Evolutionary conservation across 805 yeast species (phyloP), one percentile per base, ranked within the genome.

Genomic region (Saccharomycopsis fodiens): DNA sequence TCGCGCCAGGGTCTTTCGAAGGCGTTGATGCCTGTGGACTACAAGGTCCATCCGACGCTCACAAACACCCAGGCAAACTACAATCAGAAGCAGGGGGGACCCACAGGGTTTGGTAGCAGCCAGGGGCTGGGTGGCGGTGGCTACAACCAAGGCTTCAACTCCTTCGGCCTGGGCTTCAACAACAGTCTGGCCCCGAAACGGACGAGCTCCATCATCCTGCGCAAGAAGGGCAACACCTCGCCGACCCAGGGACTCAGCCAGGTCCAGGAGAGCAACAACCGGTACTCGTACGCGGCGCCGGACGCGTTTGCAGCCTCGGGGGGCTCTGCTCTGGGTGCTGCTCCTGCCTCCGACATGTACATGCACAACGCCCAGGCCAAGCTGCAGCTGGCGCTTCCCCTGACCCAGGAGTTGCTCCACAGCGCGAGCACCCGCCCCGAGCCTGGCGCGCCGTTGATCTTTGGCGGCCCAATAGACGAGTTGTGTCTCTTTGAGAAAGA

Each of bases 401-500:
- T 47, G 4, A 25, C 46, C 10, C 38, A 37, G 12, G 54, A 51
- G 13, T 35, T 35, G 8, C 23, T 49, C 6, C 41, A 44, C 35
- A 29, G 27, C 29, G 19, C 37, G 15, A 22, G 32, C 19, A 19
- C 41, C 22, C 38, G 41, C 16, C 15, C 32, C 10, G 16, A 38
- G 12, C 32, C 22, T 31, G 38, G 25, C n/a, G 42, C 45, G 3
- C 46, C 49, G 17, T 45, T 47, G 31, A 79, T 95, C 0, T 93
- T 86, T 64, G 97, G 96, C 0, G 78, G 82, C 0, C 82, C 95
- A 1, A 70, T 93, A n/a, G 94, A 83, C 48, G 77, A 71, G 7
- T 65, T 86, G 37, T 78, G 88, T 16, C 82, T 80, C 51, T 79
- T 74, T 54, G 96, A 94, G 52, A 91, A 88, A 45, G 95, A 86